A percentile compares a stretch with the other conserved stretches of the same genome.
Conservation (phyloP, 352 stramenopile genomes). For the Peronospora tabacina region DNA sequence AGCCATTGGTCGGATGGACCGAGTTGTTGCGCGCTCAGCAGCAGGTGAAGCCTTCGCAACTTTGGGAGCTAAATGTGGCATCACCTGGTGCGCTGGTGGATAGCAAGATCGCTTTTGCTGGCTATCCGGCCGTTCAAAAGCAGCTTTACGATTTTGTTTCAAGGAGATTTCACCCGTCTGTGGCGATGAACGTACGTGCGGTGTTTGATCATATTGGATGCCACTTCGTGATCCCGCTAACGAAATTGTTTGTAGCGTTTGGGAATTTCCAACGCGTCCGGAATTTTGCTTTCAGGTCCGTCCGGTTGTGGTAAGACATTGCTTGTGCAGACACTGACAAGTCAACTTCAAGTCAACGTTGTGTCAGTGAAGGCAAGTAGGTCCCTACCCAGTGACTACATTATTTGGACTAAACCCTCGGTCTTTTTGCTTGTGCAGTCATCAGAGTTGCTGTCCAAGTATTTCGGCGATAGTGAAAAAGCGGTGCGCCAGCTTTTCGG, state of each 20-base stretch:
- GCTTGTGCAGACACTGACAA: conserved; percentile 59
- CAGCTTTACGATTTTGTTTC: conserved; percentile 61
- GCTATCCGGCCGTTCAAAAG: conserved; percentile 48
- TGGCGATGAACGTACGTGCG: conserved; percentile 49
- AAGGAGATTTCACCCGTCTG: conserved; percentile 56
- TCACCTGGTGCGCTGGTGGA: conserved; percentile 31
- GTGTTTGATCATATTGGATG: not conserved
- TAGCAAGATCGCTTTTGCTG: conserved; percentile 39
- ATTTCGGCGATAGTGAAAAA: conserved; percentile 83
- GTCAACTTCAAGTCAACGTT: conserved; percentile 60
- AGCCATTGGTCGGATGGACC: conserved; percentile 27
- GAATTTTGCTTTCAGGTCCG: conserved; percentile 70
- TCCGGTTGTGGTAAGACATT: conserved; percentile 79
- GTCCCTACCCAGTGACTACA: not conserved
- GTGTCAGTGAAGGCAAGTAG: conserved; percentile 66
- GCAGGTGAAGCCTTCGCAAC: conserved; percentile 59
- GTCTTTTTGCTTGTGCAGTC: conserved; percentile 33
- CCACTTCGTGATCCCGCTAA: conserved; percentile 8
- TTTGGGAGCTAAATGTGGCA: conserved; percentile 65
- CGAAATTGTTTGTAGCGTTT: conserved; percentile 34
- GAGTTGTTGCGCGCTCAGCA: conserved; percentile 47
- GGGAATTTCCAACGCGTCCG: conserved; percentile 54
- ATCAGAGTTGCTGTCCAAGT: conserved; percentile 80
- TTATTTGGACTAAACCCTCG: conserved; percentile 1
- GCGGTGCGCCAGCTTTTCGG: conserved; percentile 74